Evolutionary conservation across 1,284 basidiomycete species (phyloP).

Genomic region (Pyrrhoderma lamaoense): DNA sequence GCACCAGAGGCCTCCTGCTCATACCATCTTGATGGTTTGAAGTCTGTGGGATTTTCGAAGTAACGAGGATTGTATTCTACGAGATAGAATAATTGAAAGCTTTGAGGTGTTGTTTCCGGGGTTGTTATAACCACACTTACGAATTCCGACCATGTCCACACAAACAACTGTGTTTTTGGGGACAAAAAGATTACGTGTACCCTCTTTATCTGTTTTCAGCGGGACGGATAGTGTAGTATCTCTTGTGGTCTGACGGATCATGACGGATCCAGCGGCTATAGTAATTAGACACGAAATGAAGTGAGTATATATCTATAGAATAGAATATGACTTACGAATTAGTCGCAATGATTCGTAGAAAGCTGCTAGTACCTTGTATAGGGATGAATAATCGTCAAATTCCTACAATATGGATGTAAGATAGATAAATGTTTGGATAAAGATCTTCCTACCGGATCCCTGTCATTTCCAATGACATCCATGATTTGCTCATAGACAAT

Average conservation of each 20-base stretch:
- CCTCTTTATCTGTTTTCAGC: constrained; percentile 12
- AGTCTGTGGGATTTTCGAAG: constrained; percentile 34
- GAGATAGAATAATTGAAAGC: not conserved
- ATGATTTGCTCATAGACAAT: constrained; percentile 40
- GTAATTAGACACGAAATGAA: not conserved
- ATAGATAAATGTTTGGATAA: not conserved
- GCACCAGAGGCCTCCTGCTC: constrained; percentile 21
- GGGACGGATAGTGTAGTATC: constrained; percentile 18
- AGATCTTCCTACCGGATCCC: constrained; percentile 32
- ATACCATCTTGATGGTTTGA: constrained; percentile 36
- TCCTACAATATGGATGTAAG: constrained; percentile 24
- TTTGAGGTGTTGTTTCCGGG: not conserved
- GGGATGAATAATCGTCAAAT: constrained; percentile 35
- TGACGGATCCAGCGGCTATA: constrained; percentile 18
- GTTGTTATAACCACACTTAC: constrained; percentile 31
- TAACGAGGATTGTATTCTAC: constrained; percentile 32
- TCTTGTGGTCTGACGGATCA: constrained; percentile 15
- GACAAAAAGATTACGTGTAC: constrained; percentile 18
- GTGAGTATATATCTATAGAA: constrained; percentile 6
- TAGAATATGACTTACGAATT: constrained; percentile 33
- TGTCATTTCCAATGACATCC: constrained; percentile 32
- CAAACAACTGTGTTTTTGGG: constrained; percentile 29
- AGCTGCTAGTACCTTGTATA: constrained; percentile 38
- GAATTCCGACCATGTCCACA: constrained; percentile 44
- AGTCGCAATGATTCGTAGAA: constrained; percentile 41